phyloP scores from a whole-genome alignment of 2,329 filamentous ascomycete genomes.

The Phoma sp. region DNA sequence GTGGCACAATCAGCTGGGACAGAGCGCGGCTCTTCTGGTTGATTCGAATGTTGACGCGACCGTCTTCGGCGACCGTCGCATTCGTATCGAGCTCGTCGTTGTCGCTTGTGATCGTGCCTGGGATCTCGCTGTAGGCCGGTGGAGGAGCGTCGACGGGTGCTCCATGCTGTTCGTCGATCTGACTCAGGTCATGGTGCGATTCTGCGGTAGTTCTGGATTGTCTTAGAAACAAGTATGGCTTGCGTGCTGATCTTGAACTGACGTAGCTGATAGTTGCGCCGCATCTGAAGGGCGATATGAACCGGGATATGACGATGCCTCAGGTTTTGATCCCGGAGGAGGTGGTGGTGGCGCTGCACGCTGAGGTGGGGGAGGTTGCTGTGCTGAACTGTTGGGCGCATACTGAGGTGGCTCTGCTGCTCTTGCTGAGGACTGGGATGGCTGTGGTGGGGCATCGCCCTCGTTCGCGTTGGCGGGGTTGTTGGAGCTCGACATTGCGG shows the following conservation, averaged over 20 bases:
- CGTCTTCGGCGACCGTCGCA: slow-evolving; percentile 50
- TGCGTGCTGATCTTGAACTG: slow-evolving; percentile 2
- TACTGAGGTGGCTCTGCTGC: slow-evolving; percentile 21
- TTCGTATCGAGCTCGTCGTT: slow-evolving; percentile 51
- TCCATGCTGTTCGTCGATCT: slow-evolving; percentile 24
- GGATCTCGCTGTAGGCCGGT: slow-evolving; percentile 50
- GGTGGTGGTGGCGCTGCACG: background rate
- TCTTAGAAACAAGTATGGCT: slow-evolving; percentile 15
- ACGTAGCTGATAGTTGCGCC: slow-evolving; percentile 20
- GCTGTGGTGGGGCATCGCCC: slow-evolving; percentile 27
- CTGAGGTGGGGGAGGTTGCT: background rate
- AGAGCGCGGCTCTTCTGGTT: slow-evolving; percentile 46
- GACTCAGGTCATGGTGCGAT: slow-evolving; percentile 23
- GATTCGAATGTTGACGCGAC: slow-evolving; percentile 51
- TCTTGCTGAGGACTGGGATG: slow-evolving; percentile 18
- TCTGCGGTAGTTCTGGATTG: slow-evolving; percentile 17
- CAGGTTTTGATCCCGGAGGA: slow-evolving; percentile 27
- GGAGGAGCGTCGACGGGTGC: slow-evolving; percentile 34
- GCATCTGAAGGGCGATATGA: slow-evolving; percentile 35
- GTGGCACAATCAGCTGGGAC: slow-evolving; percentile 46
- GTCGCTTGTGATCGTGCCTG: slow-evolving; percentile 48
- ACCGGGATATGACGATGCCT: slow-evolving; percentile 35
- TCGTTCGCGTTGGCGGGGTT: slow-evolving; percentile 22
- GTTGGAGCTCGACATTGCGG: slow-evolving; percentile 31
- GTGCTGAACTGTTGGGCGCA: slow-evolving; percentile 11